Evolutionary conservation across 148 eudicot species (phyloP).

Genomic region (Mesembryanthemum crystallinum): DNA sequence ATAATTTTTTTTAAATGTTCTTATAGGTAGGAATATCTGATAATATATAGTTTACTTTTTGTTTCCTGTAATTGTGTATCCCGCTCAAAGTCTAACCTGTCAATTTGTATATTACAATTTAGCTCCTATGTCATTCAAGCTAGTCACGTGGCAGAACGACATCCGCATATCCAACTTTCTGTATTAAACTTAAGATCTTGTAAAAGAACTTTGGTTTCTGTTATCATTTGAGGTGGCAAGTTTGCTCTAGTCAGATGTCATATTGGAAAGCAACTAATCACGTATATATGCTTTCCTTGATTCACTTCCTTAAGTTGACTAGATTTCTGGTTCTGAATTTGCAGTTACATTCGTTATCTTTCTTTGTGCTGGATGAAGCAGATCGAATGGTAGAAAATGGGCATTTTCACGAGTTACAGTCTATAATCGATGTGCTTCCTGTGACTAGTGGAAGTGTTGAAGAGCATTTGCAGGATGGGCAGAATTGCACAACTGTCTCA

Average conservation of each 20-base stretch:
- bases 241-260: neutral
- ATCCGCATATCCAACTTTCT: too few relatives aligned
- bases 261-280: too few relatives aligned
- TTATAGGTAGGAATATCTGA: too few relatives aligned
- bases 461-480: constrained; percentile 42
- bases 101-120: too few relatives aligned
- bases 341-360: constrained; percentile 91
- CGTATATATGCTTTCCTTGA: neutral
- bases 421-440: constrained; percentile 94
- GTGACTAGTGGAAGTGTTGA: constrained; percentile 38
- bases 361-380: constrained; percentile 98
- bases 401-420: constrained; percentile 90
- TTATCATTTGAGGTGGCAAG: neutral
- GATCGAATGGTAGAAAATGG: constrained; percentile 98
- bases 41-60: too few relatives aligned
- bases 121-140: too few relatives aligned
- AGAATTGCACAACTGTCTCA: constrained; percentile 66
- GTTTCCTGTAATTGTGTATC: too few relatives aligned
- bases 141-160: too few relatives aligned
- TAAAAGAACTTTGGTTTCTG: neutral
- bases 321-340: constrained; percentile 25
- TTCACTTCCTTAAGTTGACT: constrained; percentile 2
- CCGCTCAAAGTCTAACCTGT: too few relatives aligned
- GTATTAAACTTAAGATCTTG: too few relatives aligned
- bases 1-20: too few relatives aligned